A percentile compares a stretch with the other conserved stretches of the same genome.
Conservation (phyloP, 2,329 filamentous ascomycete genomes). For the Pseudogymnoascus sp. region DNA sequence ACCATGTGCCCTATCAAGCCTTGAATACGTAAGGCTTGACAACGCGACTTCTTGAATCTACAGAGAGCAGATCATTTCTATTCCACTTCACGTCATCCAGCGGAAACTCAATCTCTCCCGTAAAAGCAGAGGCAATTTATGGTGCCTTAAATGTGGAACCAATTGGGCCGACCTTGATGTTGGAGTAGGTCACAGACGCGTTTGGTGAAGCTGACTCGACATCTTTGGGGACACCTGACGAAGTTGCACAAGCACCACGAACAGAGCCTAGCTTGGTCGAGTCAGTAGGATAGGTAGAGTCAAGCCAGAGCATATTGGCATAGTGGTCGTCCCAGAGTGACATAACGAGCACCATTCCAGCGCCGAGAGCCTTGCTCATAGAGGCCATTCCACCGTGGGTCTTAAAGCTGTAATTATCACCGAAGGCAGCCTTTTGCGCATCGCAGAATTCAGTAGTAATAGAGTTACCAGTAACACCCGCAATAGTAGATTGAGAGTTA, state of each 20-base stretch:
- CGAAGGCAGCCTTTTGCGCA: conserved; percentile 47
- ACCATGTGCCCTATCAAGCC: not conserved
- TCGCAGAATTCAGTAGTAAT: conserved; percentile 53
- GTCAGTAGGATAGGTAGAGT: conserved; percentile 53
- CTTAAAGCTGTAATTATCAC: conserved; percentile 45
- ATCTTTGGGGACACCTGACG: conserved; percentile 43
- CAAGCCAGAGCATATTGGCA: conserved; percentile 67
- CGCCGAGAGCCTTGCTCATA: conserved; percentile 46
- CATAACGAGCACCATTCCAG: conserved; percentile 59
- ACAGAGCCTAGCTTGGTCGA: conserved; percentile 39
- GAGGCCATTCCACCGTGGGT: conserved; percentile 46
- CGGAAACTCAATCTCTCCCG: not conserved
- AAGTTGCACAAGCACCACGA: conserved; percentile 47
- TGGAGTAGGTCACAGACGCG: conserved; percentile 35
- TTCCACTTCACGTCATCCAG: not conserved
- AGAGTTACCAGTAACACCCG: conserved; percentile 40
- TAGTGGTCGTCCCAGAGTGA: conserved; percentile 49
- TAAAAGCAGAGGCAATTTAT: not conserved
- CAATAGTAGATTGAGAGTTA: conserved; percentile 40
- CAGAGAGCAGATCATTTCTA: not conserved
- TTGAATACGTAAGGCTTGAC: not conserved
- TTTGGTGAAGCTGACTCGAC: conserved; percentile 40
- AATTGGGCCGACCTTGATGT: conserved; percentile 28
- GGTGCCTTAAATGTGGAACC: conserved; percentile 23
- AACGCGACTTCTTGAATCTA: not conserved